Base-by-base conservation (phyloP, 805 yeast genomes). In the Clavispora fructus region DNA sequence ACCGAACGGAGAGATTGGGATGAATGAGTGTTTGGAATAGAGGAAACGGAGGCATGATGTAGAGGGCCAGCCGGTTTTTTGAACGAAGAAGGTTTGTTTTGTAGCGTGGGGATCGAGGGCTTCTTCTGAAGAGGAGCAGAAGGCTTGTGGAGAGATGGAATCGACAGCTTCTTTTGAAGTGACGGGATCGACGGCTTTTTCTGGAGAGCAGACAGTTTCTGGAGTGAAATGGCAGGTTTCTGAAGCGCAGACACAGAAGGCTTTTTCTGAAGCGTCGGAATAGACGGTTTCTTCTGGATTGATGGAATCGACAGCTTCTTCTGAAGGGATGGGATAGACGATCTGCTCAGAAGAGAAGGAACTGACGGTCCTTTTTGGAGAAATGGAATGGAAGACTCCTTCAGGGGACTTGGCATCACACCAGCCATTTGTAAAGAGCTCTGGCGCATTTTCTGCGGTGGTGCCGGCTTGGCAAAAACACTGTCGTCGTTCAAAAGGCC, bases 401-500 rank as follows among this genome's bases (percentile, higher is more conserved):
- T 30, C 7, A 19, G 28, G 13, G 17, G 26, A 12, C 14, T 14
- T 16, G 45, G 44, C 26, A 13, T 25, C 7, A 65, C 71, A 7
- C 73, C 73, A 1, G 73, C 72, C 59, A 63, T 48, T 44, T 68
- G 69, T 32, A 68, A 54, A 7, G 71, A 64, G 11, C 67, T 52
- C 29, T 56, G 54, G 41, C 71, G 50, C 12, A 56, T 47, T 39
- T 56, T 64, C 7, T 50, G 51, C 2, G 67, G 61, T 17, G 48
- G 50, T 9, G 49, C 50, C 7, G 68, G 69, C 42, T 60, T 63
- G 30, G 54, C 53, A 42, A 62, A 59, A n/a, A 25, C 45, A 28
- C 41, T 42, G 41, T 56, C 56, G 30, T 53, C 60, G 42, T 53
- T 59, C 38, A 71, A 51, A 26, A 69, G 47, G 37, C 55, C 56